Evolutionary conservation across 2,329 filamentous ascomycete species (phyloP).

Genomic region (Ceratocystis albifundus): DNA sequence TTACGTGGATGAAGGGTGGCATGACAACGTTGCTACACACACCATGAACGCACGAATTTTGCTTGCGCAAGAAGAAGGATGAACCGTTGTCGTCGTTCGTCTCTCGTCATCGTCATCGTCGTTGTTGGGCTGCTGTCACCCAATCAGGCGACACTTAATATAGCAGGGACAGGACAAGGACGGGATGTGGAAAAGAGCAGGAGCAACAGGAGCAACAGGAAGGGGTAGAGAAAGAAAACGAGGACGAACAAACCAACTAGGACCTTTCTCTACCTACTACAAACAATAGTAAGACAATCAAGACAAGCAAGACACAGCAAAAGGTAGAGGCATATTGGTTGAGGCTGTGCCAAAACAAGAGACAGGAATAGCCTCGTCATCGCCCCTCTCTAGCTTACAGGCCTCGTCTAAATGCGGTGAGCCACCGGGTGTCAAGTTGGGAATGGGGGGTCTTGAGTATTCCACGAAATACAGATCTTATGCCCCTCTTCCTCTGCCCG

Average conservation of each 20-base stretch:
- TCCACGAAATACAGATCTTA: background rate
- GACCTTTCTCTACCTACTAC: too few relatives aligned
- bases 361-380: constrained; percentile 17
- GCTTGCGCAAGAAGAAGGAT: background rate
- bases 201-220: too few relatives aligned
- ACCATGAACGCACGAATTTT: background rate
- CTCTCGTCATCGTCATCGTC: too few relatives aligned
- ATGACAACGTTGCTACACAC: background rate
- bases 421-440: background rate
- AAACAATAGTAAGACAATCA: background rate
- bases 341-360: constrained; percentile 12
- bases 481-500: background rate
- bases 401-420: background rate
- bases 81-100: too few relatives aligned
- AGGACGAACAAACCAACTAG: too few relatives aligned
- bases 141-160: too few relatives aligned
- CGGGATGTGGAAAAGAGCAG: too few relatives aligned
- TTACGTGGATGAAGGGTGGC: background rate
- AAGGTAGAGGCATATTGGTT: background rate
- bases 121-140: too few relatives aligned
- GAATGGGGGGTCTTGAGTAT: background rate
- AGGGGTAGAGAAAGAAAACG: too few relatives aligned
- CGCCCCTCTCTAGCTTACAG: background rate
- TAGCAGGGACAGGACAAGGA: too few relatives aligned
- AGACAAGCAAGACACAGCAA: too few relatives aligned